Conservation (phyloP, 331 rosid genomes). For the Spiraea crenata region DNA sequence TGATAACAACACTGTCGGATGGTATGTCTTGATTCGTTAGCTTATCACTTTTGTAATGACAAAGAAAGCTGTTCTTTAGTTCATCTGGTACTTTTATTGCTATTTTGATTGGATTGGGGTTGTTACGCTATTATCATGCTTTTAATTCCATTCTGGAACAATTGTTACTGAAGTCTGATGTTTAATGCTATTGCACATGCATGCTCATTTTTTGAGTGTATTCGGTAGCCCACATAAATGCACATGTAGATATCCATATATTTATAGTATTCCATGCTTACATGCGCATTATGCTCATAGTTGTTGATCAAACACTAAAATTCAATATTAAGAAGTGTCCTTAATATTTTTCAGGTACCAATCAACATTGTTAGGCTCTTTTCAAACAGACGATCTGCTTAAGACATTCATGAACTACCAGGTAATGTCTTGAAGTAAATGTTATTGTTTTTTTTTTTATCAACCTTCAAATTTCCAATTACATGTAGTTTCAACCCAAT, state of each 20-base stretch:
- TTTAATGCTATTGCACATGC: too few species aligned
- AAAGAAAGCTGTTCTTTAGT: background rate
- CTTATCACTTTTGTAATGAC: background rate
- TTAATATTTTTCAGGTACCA: constrained; percentile 70
- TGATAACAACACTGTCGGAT: constrained; percentile 96
- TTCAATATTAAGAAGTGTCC: too few species aligned
- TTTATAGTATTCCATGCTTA: background rate
- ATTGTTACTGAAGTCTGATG: too few species aligned
- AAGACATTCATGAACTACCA: constrained; percentile 98
- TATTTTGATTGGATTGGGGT: too few species aligned
- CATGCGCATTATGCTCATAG: too few species aligned
- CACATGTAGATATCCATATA: background rate
- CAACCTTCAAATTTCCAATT: background rate
- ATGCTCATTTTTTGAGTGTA: background rate
- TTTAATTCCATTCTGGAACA: too few species aligned
- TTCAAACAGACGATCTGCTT: constrained; percentile 86
- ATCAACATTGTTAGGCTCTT: constrained; percentile 88
- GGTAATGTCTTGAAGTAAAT: constrained; percentile 41
- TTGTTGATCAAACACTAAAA: too few species aligned
- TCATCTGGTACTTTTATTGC: too few species aligned
- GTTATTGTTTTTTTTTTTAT: background rate
- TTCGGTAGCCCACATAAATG: background rate
- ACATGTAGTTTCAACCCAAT: background rate
- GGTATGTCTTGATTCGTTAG: constrained; percentile 42
- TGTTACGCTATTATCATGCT: too few species aligned